These are phyloP conservation scores for Solanum clarkiae DNA, from an alignment of 257 asterid species.

Conservation along the genomic window DNA sequence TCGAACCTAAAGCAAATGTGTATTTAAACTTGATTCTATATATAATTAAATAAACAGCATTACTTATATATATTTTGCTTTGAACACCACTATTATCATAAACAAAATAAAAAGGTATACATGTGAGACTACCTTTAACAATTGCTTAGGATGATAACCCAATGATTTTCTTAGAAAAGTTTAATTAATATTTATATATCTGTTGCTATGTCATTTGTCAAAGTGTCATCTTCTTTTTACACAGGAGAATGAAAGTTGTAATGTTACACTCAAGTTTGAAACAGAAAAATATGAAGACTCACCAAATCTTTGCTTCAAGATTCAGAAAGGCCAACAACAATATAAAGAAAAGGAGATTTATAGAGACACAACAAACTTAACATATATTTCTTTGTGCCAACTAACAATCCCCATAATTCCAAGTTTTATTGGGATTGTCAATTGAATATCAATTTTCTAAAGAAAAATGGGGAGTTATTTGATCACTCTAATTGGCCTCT, in stretches of 20 bases:
- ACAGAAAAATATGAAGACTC: background rate
- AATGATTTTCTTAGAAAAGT: background rate
- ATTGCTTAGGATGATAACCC: background rate
- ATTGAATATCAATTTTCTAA: background rate
- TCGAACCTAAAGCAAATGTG: background rate
- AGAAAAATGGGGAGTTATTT: constrained; percentile 8
- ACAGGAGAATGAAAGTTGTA: constrained; percentile 4
- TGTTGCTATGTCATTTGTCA: background rate
- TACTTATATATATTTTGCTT: background rate
- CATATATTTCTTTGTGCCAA: constrained; percentile 6
- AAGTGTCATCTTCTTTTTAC: background rate
- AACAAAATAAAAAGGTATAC: background rate
- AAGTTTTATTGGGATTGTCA: background rate
- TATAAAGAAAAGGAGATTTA: constrained; percentile 1
- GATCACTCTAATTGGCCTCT: constrained; percentile 10
- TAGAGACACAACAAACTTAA: background rate
- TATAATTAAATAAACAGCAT: background rate
- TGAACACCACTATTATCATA: background rate
- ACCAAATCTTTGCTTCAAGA: constrained; percentile 33
- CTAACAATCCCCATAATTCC: constrained; percentile 21
- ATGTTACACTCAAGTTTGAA: constrained; percentile 6
- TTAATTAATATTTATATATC: background rate
- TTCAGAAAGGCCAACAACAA: constrained; percentile 19
- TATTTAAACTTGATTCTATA: background rate
- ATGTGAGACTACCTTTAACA: background rate